phyloP scores from a whole-genome alignment of 352 stramenopile species.

The Phytophthora hybrid region DNA sequence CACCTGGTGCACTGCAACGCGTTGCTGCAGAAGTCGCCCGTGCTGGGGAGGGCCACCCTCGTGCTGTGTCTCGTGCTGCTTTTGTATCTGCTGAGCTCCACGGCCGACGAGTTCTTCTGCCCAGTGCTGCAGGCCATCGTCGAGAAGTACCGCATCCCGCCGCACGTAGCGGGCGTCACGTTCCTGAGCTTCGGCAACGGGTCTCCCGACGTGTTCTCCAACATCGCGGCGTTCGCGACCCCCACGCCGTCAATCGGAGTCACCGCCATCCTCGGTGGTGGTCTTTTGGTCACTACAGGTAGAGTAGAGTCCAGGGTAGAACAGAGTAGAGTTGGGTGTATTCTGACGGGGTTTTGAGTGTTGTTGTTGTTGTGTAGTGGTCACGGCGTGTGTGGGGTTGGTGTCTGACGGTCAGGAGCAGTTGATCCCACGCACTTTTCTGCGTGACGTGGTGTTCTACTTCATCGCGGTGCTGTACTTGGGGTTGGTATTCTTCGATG shows the following conservation, averaged over 20 bases:
- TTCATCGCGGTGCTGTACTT: conserved; percentile 75
- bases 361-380: conserved; percentile 39
- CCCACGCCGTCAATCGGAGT: conserved; percentile 75
- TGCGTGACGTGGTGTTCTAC: conserved; percentile 83
- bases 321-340: background rate
- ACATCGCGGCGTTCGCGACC: conserved; percentile 76
- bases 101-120: conserved; percentile 86
- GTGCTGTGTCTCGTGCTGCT: conserved; percentile 64
- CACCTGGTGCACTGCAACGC: conserved; percentile 65
- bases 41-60: conserved; percentile 48
- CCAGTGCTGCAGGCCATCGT: conserved; percentile 79
- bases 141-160: conserved; percentile 79
- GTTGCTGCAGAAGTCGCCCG: conserved; percentile 50
- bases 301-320: background rate
- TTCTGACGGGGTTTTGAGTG: background rate
- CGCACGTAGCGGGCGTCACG: conserved; percentile 77
- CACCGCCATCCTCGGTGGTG: conserved; percentile 72
- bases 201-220: conserved; percentile 83
- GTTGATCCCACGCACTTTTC: conserved; percentile 77
- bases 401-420: conserved; percentile 77
- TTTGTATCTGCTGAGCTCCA: conserved; percentile 84
- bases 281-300: conserved; percentile 78
- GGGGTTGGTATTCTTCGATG: conserved; percentile 76
- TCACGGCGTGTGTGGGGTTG: conserved; percentile 74
- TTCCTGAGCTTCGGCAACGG: conserved; percentile 88